Conservation (phyloP, 352 stramenopile genomes). For the Phytophthora kernoviae region DNA sequence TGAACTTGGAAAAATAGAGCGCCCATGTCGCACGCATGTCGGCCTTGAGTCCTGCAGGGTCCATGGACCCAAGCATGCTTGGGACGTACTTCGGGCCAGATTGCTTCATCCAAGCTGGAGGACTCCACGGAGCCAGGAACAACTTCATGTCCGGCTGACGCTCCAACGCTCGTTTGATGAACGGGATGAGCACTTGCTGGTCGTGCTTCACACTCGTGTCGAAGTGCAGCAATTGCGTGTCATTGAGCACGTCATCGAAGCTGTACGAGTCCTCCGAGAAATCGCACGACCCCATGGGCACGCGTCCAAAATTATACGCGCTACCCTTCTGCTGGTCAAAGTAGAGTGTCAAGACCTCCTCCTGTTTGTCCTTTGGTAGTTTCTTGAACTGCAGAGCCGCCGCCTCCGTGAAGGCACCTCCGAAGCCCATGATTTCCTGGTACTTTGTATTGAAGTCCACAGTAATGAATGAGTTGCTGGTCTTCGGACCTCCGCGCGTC, state of each 20-base stretch:
- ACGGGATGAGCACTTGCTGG: conserved; percentile 78
- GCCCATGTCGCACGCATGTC: conserved; percentile 76
- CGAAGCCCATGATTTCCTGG: conserved; percentile 88
- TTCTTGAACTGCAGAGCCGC: conserved; percentile 86
- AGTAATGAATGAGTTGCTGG: conserved; percentile 41
- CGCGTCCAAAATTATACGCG: conserved; percentile 85
- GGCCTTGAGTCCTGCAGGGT: conserved; percentile 51
- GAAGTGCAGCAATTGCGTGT: conserved; percentile 80
- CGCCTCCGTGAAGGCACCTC: conserved; percentile 92
- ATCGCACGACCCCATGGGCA: conserved; percentile 91
- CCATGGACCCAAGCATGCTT: conserved; percentile 63
- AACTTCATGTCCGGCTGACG: conserved; percentile 16
- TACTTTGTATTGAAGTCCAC: conserved; percentile 54
- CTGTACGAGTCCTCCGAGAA: conserved; percentile 90
- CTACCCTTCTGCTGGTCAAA: conserved; percentile 82
- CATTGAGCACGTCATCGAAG: conserved; percentile 80
- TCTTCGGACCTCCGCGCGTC: conserved; percentile 11
- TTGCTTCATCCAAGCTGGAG: conserved; percentile 89
- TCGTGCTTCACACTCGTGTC: conserved; percentile 78
- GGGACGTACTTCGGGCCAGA: conserved; percentile 47
- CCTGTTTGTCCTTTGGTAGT: conserved; percentile 71
- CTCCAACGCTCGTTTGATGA: conserved; percentile 44
- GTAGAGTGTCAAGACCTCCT: conserved; percentile 86
- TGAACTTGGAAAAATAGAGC: conserved; percentile 90
- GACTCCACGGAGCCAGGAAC: conserved; percentile 78